Conservation (phyloP, 192 early-diverging fungal genomes). For the Entomortierella lignicola region DNA sequence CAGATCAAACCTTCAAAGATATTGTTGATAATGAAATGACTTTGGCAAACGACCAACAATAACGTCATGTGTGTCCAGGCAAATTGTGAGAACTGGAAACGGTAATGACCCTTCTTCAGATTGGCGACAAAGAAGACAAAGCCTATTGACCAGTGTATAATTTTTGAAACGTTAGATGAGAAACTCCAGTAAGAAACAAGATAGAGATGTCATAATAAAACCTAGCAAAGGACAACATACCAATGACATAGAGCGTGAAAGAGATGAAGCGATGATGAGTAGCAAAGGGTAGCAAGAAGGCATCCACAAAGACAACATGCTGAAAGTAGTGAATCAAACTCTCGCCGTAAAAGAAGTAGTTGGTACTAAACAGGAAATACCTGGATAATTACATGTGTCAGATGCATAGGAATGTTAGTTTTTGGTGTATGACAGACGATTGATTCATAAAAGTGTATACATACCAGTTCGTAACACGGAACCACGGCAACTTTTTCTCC, state of each 20-base stretch:
- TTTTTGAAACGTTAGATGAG: too few relatives aligned
- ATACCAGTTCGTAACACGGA: conserved; percentile 88
- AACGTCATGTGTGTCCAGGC: conserved; percentile 98
- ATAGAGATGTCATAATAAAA: not conserved
- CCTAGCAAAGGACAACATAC: conserved; percentile 46
- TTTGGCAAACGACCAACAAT: conserved; percentile 90
- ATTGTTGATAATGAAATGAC: conserved; percentile 97
- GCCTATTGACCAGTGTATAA: conserved; percentile 54
- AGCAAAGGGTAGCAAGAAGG: conserved; percentile 84
- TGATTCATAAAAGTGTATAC: too few relatives aligned
- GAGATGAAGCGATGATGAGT: conserved; percentile 96
- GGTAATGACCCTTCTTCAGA: conserved; percentile 92
- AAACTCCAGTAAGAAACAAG: too few relatives aligned
- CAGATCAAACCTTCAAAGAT: conserved; percentile 98
- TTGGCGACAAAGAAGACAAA: conserved; percentile 96
- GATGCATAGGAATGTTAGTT: too few relatives aligned
- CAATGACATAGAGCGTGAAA: conserved; percentile 88
- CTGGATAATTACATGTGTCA: conserved; percentile 52
- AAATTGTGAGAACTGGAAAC: conserved; percentile 96
- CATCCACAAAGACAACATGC: conserved; percentile 85
- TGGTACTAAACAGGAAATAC: conserved; percentile 90
- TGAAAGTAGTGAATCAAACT: conserved; percentile 91
- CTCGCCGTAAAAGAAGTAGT: conserved; percentile 96
- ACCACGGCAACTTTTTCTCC: conserved; percentile 90
- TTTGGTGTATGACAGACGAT: too few relatives aligned